These are phyloP conservation scores for Pseudopithomyces chartarum DNA, from an alignment of 2,329 filamentous ascomycete species.

Conservation along the genomic window DNA sequence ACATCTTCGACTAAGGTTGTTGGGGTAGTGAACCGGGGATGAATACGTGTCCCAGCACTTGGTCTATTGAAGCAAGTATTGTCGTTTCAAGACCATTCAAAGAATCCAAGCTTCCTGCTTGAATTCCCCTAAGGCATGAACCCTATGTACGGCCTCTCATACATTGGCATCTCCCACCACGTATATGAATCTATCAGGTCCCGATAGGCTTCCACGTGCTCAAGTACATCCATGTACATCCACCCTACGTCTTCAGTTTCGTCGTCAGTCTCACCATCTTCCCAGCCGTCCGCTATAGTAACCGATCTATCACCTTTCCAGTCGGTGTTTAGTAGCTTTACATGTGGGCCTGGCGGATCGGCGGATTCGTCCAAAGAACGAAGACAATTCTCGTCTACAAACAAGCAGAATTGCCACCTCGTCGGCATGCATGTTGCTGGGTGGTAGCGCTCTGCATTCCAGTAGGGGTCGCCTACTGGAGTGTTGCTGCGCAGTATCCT, in stretches of 20 bases:
- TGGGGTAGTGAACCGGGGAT: no score
- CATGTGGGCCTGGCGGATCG: not conserved
- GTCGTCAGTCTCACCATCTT: slow-evolving; percentile 21
- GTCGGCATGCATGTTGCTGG: slow-evolving; percentile 12
- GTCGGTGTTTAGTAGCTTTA: slow-evolving; percentile 12
- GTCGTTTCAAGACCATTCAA: no score
- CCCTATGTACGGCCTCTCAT: not conserved
- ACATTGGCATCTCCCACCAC: not conserved
- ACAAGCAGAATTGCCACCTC: slow-evolving; percentile 19
- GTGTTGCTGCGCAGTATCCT: slow-evolving; percentile 9
- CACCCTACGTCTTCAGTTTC: slow-evolving; percentile 16
- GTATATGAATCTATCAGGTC: not conserved
- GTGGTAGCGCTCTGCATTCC: slow-evolving; percentile 4
- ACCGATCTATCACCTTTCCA: slow-evolving; percentile 5
- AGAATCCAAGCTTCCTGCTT: no score
- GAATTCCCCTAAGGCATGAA: slow-evolving; percentile 3
- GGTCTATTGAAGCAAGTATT: no score
- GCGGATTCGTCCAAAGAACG: slow-evolving; percentile 7
- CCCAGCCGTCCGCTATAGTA: slow-evolving; percentile 12
- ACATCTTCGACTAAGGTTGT: no score
- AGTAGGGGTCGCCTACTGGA: not conserved
- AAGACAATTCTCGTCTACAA: slow-evolving; percentile 20
- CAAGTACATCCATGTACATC: not conserved
- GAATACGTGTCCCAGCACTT: no score
- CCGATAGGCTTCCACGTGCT: not conserved